Conservation (phyloP, 345 rosid species). For the Viola odorata region DNA sequence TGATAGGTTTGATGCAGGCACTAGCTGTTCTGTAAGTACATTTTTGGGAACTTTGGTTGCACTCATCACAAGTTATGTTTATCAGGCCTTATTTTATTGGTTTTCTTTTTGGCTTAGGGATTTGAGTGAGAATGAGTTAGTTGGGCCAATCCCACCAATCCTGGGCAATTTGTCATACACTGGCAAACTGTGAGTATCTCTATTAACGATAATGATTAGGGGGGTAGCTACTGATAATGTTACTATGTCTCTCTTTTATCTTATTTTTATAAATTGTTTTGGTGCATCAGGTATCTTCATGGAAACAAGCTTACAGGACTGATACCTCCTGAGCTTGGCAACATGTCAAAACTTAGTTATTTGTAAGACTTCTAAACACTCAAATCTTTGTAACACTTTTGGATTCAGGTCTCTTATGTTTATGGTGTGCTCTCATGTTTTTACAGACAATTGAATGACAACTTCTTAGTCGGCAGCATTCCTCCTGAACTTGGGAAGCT, state of each 20-base stretch:
- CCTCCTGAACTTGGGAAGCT: constrained; percentile 95
- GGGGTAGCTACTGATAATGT: neutral
- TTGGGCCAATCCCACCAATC: constrained; percentile 80
- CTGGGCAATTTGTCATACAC: constrained; percentile 91
- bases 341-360: constrained; percentile 93
- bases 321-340: constrained; percentile 96
- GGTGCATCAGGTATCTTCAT: constrained; percentile 63
- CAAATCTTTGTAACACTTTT: neutral
- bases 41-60: neutral
- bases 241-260: neutral
- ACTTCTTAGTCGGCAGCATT: constrained; percentile 59
- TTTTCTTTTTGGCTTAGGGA: constrained; percentile 38
- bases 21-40: constrained; percentile 82
- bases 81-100: neutral
- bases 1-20: constrained; percentile 96
- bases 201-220: neutral
- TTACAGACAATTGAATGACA: constrained; percentile 75
- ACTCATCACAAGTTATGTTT: no score
- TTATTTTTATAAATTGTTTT: neutral
- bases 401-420: neutral
- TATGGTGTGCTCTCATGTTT: neutral
- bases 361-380: constrained; percentile 41
- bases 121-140: constrained; percentile 84
- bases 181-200: constrained; percentile 76
- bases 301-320: constrained; percentile 84